Evolutionary conservation across 257 asterid species (phyloP).

Genomic region (Primulina tabacum): DNA sequence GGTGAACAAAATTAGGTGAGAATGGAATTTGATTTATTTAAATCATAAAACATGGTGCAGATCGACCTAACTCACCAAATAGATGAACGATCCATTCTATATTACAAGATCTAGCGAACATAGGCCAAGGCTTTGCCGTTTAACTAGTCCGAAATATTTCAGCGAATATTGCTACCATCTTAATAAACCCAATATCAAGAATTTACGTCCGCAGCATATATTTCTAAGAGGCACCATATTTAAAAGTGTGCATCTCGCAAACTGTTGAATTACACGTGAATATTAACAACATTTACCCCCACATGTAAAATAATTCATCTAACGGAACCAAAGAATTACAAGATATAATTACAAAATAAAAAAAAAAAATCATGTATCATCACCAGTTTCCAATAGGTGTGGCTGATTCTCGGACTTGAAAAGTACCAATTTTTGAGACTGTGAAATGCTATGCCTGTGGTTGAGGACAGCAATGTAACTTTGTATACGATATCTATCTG

Average conservation of each 20-base stretch:
- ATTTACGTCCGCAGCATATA: not conserved
- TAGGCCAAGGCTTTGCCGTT: not conserved
- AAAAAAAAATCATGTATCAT: conserved; percentile 16
- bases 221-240: not conserved
- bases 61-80: too few relatives aligned
- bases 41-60: not conserved
- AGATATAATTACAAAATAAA: conserved; percentile 20
- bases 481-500: conserved; percentile 65
- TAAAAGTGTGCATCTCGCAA: conserved; percentile 3
- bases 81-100: not conserved
- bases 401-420: conserved; percentile 44
- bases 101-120: not conserved
- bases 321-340: conserved; percentile 21
- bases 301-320: not conserved
- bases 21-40: conserved; percentile 28
- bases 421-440: conserved; percentile 54
- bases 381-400: conserved; percentile 34
- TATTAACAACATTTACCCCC: conserved; percentile 23
- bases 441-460: conserved; percentile 62
- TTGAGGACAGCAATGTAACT: conserved; percentile 59
- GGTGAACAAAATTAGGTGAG: conserved; percentile 42
- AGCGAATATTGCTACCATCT: not conserved
- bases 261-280: conserved; percentile 20
- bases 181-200: not conserved
- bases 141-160: not conserved